Conservation (phyloP, 2,329 filamentous ascomycete genomes). For the Xylariaceae sp. region DNA sequence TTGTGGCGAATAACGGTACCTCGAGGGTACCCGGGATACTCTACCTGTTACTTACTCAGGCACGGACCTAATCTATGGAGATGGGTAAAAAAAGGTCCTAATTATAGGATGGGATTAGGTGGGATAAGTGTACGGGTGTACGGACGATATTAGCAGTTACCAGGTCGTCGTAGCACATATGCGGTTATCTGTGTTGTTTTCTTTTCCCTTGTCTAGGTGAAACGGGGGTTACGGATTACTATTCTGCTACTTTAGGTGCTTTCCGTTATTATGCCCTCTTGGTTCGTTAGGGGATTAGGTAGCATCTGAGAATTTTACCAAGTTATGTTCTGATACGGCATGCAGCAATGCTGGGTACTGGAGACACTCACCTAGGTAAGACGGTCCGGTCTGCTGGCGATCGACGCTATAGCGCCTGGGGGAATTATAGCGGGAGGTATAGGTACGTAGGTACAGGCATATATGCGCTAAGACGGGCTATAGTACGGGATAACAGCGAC, state of each 20-base stretch:
- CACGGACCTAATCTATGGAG: background rate
- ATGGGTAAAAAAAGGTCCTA: background rate
- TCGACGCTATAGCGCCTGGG: no score
- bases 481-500: background rate
- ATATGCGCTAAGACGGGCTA: background rate
- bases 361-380: background rate
- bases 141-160: no score
- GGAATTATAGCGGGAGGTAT: background rate
- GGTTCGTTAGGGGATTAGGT: background rate
- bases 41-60: background rate
- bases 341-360: background rate
- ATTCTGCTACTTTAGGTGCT: no score
- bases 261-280: background rate
- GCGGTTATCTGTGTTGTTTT: background rate
- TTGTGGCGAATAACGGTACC: background rate
- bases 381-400: no score
- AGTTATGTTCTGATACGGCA: background rate
- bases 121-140: no score
- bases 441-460: background rate
- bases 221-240: no score
- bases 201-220: background rate
- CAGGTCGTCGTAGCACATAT: background rate
- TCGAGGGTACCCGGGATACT: background rate
- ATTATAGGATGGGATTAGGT: background rate
- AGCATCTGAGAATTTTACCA: background rate